phyloP scores from a whole-genome alignment of 2,329 filamentous ascomycete genomes.

The Aspergillus brunneoviolaceus region DNA sequence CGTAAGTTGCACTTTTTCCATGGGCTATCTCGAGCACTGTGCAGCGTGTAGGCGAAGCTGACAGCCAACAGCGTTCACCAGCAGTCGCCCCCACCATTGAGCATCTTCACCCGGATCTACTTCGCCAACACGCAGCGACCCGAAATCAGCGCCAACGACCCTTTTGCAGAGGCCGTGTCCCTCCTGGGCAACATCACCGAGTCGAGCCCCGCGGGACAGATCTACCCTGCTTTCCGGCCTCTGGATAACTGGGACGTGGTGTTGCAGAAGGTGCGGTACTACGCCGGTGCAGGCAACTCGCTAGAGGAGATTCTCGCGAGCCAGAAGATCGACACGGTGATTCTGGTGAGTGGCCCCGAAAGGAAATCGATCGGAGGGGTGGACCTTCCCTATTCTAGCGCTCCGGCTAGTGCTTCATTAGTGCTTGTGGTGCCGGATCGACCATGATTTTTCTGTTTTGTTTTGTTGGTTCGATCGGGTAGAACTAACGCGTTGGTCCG shows the following conservation, averaged over 20 bases:
- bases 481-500: not conserved
- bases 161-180: not conserved
- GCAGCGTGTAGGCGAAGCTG: not conserved
- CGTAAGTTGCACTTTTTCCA: not conserved
- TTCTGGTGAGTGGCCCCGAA: not conserved
- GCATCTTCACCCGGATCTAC: slow-evolving; percentile 9
- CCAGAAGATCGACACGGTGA: not conserved
- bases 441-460: no score
- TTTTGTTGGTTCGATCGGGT: no score
- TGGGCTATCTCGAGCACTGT: no score
- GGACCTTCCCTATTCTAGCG: no score
- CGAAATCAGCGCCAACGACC: not conserved
- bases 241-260: slow-evolving; percentile 1
- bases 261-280: slow-evolving; percentile 7
- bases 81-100: slow-evolving; percentile 2
- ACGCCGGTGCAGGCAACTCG: slow-evolving; percentile 8
- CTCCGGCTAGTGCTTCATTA: no score
- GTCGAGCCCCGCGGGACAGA: not conserved
- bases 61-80: not conserved
- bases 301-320: slow-evolving; percentile 8
- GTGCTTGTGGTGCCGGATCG: no score
- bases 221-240: slow-evolving; percentile 1
- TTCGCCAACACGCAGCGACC: slow-evolving; percentile 1
- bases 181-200: slow-evolving; percentile 5
- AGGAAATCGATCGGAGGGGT: no score